Evolutionary conservation across 768 basidiomycete species (phyloP).

Genomic region (Lenzites betulinus): DNA sequence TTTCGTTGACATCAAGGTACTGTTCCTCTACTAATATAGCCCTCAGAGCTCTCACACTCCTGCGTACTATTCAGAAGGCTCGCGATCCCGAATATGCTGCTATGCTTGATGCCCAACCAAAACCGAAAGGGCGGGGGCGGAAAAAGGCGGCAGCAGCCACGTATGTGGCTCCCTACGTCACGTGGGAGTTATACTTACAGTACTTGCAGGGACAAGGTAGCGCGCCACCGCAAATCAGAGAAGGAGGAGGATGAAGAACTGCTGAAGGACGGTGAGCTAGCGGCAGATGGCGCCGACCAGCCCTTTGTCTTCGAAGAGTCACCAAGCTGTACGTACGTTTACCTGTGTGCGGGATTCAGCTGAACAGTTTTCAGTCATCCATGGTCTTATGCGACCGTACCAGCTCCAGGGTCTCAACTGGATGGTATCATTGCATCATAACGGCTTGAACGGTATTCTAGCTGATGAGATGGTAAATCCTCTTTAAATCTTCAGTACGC

Average conservation of each 20-base stretch:
- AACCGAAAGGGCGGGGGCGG: conserved; percentile 80
- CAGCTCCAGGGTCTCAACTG: conserved; percentile 96
- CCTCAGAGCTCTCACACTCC: not conserved
- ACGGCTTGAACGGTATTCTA: conserved; percentile 94
- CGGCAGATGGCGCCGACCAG: conserved; percentile 81
- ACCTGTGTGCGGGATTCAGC: not conserved
- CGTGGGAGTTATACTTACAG: not conserved
- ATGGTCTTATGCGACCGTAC: conserved; percentile 89
- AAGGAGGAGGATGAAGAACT: conserved; percentile 98
- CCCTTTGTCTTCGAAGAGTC: conserved; percentile 95
- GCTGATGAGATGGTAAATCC: conserved; percentile 88
- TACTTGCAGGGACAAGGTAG: conserved; percentile 60
- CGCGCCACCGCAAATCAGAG: conserved; percentile 92
- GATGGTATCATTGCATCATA: conserved; percentile 96
- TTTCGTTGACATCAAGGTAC: conserved; percentile 94
- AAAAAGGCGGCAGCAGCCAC: conserved; percentile 59
- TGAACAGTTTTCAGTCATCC: conserved; percentile 62
- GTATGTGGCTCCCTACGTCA: conserved; percentile 44
- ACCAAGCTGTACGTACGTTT: conserved; percentile 65
- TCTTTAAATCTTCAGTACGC: not conserved
- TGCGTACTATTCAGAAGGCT: conserved; percentile 55
- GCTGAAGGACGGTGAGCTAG: conserved; percentile 81
- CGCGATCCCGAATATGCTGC: conserved; percentile 94
- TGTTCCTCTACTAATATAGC: conserved; percentile 9
- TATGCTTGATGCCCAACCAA: conserved; percentile 83